Base-by-base conservation (phyloP, 1,139 yeast species). In the Zhuliangozyma parablackwelliae region DNA sequence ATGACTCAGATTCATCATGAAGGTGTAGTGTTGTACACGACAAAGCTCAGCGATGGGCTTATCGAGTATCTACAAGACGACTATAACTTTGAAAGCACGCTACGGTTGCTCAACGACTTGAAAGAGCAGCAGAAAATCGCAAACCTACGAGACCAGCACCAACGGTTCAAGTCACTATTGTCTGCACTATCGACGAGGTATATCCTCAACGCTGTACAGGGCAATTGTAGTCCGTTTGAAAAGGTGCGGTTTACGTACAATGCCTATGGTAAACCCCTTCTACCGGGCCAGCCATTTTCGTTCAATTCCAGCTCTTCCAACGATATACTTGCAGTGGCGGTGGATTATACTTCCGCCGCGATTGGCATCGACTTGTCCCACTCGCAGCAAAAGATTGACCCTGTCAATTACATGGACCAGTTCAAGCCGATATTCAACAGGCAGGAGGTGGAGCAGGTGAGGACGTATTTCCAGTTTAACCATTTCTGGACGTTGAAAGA, bases 401-500 rank as follows among this genome's bases (percentile, higher is more conserved):
- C 53, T 0, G 42, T 53, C 1, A 61, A 60, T 12, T 63, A 64
- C 40, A 47, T 80, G 37, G 53, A 49, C 0, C 68, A 75, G 26
- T 80, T 79, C 45, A 48, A 50, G 21, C 78, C 68, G 9, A 72
- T 82, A 2, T 80, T 82, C 44, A 62, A 71, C 26, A 44, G 43
- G 0, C 30, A 35, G 0, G 90, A 82, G 50, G 49, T 53, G 8
- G 31, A 32, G 0, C 54, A 54, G 29, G 10, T 40, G 2, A 21
- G 39, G 2, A 36, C 61, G 32, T 69, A 69, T 45, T 35, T 45
- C 10, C 31, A 51, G 3, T 78, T 72, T 51, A 75, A 80, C 26
- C 78, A 75, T 35, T 64, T 73, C 26, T 84, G 92, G 94, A 82
- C 92, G 0, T 53, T 83, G 38, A 84, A 84, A 50, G 94, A 84